Percentiles rank a stretch among this genome's conserved stretches.
Conservation (phyloP, 805 yeast species). For the Schwanniomyces yamadae region DNA sequence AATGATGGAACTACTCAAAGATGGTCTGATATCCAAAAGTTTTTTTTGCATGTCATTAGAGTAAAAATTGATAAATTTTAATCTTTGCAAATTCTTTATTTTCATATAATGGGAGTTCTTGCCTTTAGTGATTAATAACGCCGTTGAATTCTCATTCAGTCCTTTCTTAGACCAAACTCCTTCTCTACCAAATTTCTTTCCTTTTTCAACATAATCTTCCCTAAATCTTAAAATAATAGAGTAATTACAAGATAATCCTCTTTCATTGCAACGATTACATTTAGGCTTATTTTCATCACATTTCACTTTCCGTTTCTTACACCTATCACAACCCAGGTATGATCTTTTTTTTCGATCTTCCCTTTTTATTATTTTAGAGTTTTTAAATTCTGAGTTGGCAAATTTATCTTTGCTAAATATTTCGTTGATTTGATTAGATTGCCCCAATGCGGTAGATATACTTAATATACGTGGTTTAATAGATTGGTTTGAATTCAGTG, state of each 20-base stretch:
- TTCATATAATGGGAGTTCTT: conserved; percentile 13
- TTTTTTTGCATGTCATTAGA: conserved; percentile 12
- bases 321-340: conserved; percentile 23
- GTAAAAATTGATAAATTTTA: conserved; percentile 19
- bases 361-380: too few relatives aligned
- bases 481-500: too few relatives aligned
- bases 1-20: conserved; percentile 20
- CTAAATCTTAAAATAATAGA: conserved; percentile 21
- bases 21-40: conserved; percentile 6
- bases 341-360: conserved; percentile 14
- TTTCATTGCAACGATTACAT: conserved; percentile 18
- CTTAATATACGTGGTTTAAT: too few relatives aligned
- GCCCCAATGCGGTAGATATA: too few relatives aligned
- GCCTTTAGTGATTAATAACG: conserved; percentile 13
- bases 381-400: too few relatives aligned
- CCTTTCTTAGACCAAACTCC: conserved; percentile 23
- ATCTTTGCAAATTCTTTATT: conserved; percentile 12
- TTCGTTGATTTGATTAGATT: too few relatives aligned
- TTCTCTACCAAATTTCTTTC: conserved; percentile 27
- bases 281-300: conserved; percentile 28
- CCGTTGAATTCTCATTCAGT: conserved; percentile 3
- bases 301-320: conserved; percentile 20
- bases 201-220: conserved; percentile 24
- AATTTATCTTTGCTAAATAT: too few relatives aligned
- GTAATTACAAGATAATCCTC: conserved; percentile 19